Base-by-base conservation (phyloP, 805 yeast genomes). In the Metschnikowia cerradonensis region DNA sequence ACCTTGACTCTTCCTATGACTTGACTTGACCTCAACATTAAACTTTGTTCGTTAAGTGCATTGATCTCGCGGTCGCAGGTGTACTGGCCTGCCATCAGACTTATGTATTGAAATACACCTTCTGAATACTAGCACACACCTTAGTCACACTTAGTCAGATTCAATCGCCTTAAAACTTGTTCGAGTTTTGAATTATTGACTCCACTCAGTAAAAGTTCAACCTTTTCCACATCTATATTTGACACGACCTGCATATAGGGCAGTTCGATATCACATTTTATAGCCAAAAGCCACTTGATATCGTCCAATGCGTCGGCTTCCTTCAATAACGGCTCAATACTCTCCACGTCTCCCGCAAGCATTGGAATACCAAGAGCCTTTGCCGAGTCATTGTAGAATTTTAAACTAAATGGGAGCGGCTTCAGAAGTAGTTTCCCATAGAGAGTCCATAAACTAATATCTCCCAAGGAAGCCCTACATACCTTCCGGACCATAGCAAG, bases 361-460 rank as follows among this genome's bases (percentile, higher is more conserved):
- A n/a, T 8, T 14, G 41, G 32, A 33, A 32, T 14, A 4, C 38
- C 45, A n/a, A 42, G 38, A 4, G 41, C 47, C 10, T 3, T 11
- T n/a, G 39, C 22, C n/a, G 47, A 34, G 32, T 44, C 40, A 15
- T 36, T 23, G 15, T 14, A 36, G 22, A 35, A 34, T 8, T 44
- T 26, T 22, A 23, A 4, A 5, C 34, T 13, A 15, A 35, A 44
- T 13, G 8, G 3, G 15, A 35, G 13, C 7, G 39, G 40, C 26
- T 6, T 11, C 32, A 6, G 41, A 8, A 55, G 45, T 1, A 49
- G 39, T 13, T 44, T 47, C 2, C 53, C 51, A 44, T 52, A 55
- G 5, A 52, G 30, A 2, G 52, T 51, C 65, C 65, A 62, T 8
- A 62, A 41, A 15, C 61, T 56, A 2, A 57, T 56, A 41, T 62